Evolutionary conservation across 495 filamentous ascomycete genomes (phyloP).

Genomic region (Extremus antarcticus): DNA sequence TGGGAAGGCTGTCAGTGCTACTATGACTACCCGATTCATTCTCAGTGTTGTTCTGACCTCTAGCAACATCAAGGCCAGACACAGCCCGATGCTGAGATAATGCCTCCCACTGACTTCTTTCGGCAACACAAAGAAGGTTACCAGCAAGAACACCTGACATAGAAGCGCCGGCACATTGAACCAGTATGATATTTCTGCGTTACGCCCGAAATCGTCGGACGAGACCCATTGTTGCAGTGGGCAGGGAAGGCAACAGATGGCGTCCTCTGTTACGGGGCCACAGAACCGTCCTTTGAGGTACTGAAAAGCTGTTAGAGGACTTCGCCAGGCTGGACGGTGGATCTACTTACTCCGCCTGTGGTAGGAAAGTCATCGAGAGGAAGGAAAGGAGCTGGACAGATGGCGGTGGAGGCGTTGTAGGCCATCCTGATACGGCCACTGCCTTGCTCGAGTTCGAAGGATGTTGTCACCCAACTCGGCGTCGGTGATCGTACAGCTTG

Average conservation of each 20-base stretch:
- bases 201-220: conserved; percentile 16
- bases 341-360: conserved; percentile 26
- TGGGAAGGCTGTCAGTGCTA: too few relatives aligned
- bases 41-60: conserved; percentile 19
- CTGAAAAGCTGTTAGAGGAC: too few relatives aligned
- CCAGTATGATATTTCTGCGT: conserved; percentile 23
- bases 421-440: too few relatives aligned
- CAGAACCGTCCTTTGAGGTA: conserved; percentile 20
- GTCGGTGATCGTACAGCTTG: too few relatives aligned
- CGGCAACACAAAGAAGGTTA: conserved; percentile 29
- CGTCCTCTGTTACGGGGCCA: conserved; percentile 15
- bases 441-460: too few relatives aligned
- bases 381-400: conserved; percentile 25
- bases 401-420: not conserved
- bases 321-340: too few relatives aligned
- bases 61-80: conserved; percentile 25
- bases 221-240: conserved; percentile 28
- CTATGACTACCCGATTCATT: not conserved
- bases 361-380: conserved; percentile 12
- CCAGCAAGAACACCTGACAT: conserved; percentile 28
- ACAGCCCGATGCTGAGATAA: conserved; percentile 28
- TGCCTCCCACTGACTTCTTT: conserved; percentile 24
- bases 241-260: conserved; percentile 30
- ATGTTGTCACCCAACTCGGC: too few relatives aligned
- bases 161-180: conserved; percentile 26